Evolutionary conservation across 225 moss, liverwort and hornwort species (phyloP), one percentile per base, ranked within the genome.

Genomic region (Straminergon stramineum): DNA sequence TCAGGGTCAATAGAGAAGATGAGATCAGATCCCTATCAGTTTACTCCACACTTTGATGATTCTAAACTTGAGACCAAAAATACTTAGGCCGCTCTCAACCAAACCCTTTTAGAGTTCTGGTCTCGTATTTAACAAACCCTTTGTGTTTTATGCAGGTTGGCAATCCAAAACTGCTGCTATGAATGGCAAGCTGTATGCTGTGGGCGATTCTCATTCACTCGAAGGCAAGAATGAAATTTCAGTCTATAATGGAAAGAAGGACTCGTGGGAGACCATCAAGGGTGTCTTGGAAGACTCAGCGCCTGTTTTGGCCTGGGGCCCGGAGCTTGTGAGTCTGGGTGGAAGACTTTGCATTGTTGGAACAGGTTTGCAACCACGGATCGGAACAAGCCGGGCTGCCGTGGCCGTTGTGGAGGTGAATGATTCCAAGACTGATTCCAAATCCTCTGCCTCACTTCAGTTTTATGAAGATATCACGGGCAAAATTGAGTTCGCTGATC

Each of bases 151-250:
- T 91, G 69, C 93, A 94, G 98, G 98, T 73, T 98, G 98, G 98
- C 98, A 98, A 81, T 98, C 98, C 27, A 98, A 98, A 85, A 98
- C 98, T 55, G 98, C 97, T 87, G 97, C 98, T 55, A 92, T 98
- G 95, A 96, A 97, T 84, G 98, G 97, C 61, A 98, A 98, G 93
- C 94, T 98, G 27, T 98, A 97, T 82, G 98, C 98, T 21, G 98
- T 98, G 68, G 98, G 98, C 31, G 98, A 98, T 71, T 98, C 98
- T 11, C 98, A 98, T 85, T 98, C 98, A 27, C 92, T 94, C 13
- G 98, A 98, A 90, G 98, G 98, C 37, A 98, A 98, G 89, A 98
- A 98, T 78, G 98, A 98, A 80, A 98, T 98, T 35, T 98, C 98
- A 68, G 98, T 98, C 41, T 98, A 98, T 48, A 98, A 97, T 87